Conservation (phyloP, 2,329 filamentous ascomycete genomes). For the Aureobasidium sp. region DNA sequence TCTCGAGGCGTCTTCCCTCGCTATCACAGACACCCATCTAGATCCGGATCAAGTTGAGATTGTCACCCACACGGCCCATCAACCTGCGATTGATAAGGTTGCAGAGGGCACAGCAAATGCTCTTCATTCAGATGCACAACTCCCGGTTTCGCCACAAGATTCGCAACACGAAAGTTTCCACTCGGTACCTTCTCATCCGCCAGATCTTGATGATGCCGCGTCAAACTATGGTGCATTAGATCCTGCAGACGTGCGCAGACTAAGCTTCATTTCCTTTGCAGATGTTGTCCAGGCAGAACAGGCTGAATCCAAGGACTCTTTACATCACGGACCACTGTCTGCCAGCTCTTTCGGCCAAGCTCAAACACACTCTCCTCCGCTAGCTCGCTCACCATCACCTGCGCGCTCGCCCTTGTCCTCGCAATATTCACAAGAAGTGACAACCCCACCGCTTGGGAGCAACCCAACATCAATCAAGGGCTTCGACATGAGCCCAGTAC, state of each 20-base stretch:
- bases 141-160: conserved; percentile 13
- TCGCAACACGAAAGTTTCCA: conserved; percentile 13
- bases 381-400: conserved; percentile 63
- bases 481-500: conserved; percentile 53
- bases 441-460: conserved; percentile 60
- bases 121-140: conserved; percentile 13
- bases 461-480: conserved; percentile 66
- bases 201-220: conserved; percentile 47
- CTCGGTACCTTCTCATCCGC: background rate
- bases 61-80: conserved; percentile 75
- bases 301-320: conserved; percentile 43
- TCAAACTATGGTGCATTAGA: conserved; percentile 75
- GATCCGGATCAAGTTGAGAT: conserved; percentile 90
- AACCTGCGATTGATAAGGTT: conserved; percentile 64
- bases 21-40: conserved; percentile 78
- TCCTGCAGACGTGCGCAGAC: conserved; percentile 64
- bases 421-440: conserved; percentile 58
- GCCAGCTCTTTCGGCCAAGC: conserved; percentile 41
- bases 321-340: conserved; percentile 60
- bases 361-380: conserved; percentile 12
- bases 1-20: conserved; percentile 80
- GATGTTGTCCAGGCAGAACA: conserved; percentile 88
- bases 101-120: conserved; percentile 18
- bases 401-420: conserved; percentile 55
- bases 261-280: conserved; percentile 95